Conservation (phyloP, 2,329 filamentous ascomycete species). For the Thermoascus crustaceus region DNA sequence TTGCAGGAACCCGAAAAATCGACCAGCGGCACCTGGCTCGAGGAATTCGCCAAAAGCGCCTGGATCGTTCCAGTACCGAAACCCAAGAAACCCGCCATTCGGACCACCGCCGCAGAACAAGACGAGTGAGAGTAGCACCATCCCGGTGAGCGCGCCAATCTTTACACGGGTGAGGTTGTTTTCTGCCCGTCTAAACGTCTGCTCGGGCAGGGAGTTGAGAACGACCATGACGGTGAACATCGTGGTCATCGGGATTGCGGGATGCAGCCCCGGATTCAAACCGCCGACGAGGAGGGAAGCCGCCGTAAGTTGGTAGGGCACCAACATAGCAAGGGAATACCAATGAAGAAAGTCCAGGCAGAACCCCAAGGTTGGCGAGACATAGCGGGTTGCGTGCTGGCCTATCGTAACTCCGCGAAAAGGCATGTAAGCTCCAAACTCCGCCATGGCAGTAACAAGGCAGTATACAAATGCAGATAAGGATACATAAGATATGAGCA, state of each 20-base stretch:
- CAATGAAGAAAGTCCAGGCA: slow-evolving; percentile 40
- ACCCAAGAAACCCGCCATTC: slow-evolving; percentile 42
- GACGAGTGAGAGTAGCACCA: slow-evolving; percentile 46
- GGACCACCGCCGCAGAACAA: slow-evolving; percentile 52
- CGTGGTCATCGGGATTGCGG: slow-evolving; percentile 47
- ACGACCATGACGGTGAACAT: slow-evolving; percentile 51
- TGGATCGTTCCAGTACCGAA: slow-evolving; percentile 44
- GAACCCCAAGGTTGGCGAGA: slow-evolving; percentile 35
- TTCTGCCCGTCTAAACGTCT: slow-evolving; percentile 46
- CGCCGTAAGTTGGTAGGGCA: slow-evolving; percentile 55
- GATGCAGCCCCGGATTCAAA: slow-evolving; percentile 43
- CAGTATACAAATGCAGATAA: slow-evolving; percentile 40
- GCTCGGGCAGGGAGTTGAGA: slow-evolving; percentile 42
- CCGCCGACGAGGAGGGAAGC: slow-evolving; percentile 58
- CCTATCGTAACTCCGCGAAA: slow-evolving; percentile 38
- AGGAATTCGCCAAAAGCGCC: slow-evolving; percentile 44
- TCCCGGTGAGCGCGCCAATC: slow-evolving; percentile 44
- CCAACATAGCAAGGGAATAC: slow-evolving; percentile 40
- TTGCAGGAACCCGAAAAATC: slow-evolving; percentile 45
- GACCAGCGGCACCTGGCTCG: slow-evolving; percentile 38
- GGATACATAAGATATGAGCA: slow-evolving; percentile 46
- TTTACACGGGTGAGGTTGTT: slow-evolving; percentile 48
- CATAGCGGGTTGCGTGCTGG: slow-evolving; percentile 37
- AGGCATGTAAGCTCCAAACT: slow-evolving; percentile 36
- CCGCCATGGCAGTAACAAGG: slow-evolving; percentile 40